Conservation (phyloP, 2,329 filamentous ascomycete species). For the Hypoxylon sp. region DNA sequence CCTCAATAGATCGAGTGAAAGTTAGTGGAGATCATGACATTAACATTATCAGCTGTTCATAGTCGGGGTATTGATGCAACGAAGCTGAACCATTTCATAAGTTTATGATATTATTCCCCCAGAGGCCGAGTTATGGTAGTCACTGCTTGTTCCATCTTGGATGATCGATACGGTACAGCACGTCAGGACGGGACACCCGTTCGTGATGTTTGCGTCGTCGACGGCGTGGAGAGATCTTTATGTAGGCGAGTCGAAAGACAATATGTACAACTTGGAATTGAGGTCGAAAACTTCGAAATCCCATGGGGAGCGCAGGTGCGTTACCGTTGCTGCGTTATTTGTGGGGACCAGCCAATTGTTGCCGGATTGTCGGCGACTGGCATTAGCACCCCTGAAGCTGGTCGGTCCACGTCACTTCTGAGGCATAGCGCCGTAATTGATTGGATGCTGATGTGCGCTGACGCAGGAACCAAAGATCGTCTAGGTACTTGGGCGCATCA, state of each 20-base stretch:
- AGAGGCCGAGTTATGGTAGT: background rate
- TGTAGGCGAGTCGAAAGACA: background rate
- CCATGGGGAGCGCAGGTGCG: constrained; percentile 6
- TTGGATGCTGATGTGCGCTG: constrained; percentile 19
- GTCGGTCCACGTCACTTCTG: constrained; percentile 37
- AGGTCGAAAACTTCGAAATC: constrained; percentile 13
- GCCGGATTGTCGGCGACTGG: constrained; percentile 23
- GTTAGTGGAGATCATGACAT: constrained; percentile 24
- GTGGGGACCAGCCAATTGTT: constrained; percentile 20
- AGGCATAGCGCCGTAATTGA: constrained; percentile 16
- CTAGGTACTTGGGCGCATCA: constrained; percentile 17
- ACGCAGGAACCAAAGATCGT: constrained; percentile 28
- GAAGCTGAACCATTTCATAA: background rate
- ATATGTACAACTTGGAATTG: too few relatives aligned
- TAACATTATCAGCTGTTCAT: constrained; percentile 14
- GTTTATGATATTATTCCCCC: background rate
- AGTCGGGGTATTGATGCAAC: constrained; percentile 4
- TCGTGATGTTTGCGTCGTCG: constrained; percentile 10
- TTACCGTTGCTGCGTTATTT: background rate
- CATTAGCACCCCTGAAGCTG: constrained; percentile 21
- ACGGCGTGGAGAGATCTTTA: constrained; percentile 20
- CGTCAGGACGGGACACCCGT: constrained; percentile 1
- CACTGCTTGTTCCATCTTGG: background rate
- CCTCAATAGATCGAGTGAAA: background rate
- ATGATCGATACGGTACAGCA: background rate